These are phyloP conservation scores for Fomitopsis schrenkii DNA, from an alignment of 1,284 basidiomycete species.

Conservation along the genomic window DNA sequence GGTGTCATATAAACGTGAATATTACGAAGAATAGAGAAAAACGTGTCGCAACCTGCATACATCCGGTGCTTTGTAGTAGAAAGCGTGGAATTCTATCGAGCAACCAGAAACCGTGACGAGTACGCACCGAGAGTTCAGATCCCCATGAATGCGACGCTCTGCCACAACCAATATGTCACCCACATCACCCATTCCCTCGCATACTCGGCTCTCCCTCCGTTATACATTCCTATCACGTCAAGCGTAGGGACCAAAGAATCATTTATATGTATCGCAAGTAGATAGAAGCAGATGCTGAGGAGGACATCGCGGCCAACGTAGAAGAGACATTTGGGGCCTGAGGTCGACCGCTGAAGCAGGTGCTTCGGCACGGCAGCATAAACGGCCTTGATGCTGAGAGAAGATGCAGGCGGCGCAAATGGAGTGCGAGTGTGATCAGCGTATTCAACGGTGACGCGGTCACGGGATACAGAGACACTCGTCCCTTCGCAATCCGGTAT, in stretches of 20 bases:
- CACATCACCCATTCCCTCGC: slow-evolving; percentile 8
- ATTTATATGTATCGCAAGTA: slow-evolving; percentile 22
- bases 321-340: slow-evolving; percentile 28
- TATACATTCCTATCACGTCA: neutral
- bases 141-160: slow-evolving; percentile 23
- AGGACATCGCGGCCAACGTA: slow-evolving; percentile 39
- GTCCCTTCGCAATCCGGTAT: no score
- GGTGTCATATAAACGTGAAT: no score
- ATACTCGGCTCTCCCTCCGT: neutral
- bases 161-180: slow-evolving; percentile 28
- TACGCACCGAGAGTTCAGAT: slow-evolving; percentile 26
- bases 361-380: slow-evolving; percentile 44
- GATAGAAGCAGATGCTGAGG: slow-evolving; percentile 18
- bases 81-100: no score
- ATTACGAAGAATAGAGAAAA: no score
- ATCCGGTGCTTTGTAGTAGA: no score
- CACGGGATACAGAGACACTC: no score
- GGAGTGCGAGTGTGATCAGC: slow-evolving; percentile 16
- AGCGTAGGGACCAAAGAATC: neutral
- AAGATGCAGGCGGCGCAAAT: slow-evolving; percentile 33
- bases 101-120: no score
- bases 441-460: slow-evolving; percentile 25
- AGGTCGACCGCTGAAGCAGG: slow-evolving; percentile 49
- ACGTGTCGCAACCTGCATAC: neutral
- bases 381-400: slow-evolving; percentile 38